Base-by-base conservation (phyloP, 108 stramenopile genomes). In the Discostella pseudostelligera region DNA sequence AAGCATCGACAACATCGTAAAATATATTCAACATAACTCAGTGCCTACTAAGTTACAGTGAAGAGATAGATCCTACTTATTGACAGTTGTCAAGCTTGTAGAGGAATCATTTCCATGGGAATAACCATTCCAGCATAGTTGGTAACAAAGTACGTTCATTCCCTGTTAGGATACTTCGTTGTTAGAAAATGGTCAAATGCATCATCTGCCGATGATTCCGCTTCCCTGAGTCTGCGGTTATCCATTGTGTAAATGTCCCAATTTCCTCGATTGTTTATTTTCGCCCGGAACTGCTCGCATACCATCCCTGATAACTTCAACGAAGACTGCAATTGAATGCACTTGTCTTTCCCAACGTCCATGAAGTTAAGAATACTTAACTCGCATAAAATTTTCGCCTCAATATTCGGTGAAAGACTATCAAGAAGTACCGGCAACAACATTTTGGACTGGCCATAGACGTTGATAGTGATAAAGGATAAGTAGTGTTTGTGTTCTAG, bases 221-320 rank as follows among this genome's bases (percentile, higher is more conserved):
- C 42, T 43, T n/a, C n/a, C 42, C 3, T 43, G 12, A n/a, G 14
- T 16, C 42, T 43, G 42, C 42, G 42, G n/a, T 43, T 43, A n/a
- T 16, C 9, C 42, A n/a, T 43, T 43, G 7, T 1, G 1, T 1
- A 1, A n/a, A 43, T 16, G n/a, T 43, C 42, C 42, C 42, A 43
- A 12, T 43, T 43, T 43, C 42, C 42, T 43, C 42, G 42, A 8
- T 16, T 2, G n/a, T 43, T 43, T 43, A n/a, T 12, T 43, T 42
- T 39, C 40, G 12, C 59, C 19, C 10, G 10, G 11, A 20, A 36
- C 40, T 45, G 36, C 22, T 45, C n/a, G 16, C 59, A 60, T 10
- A 36, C 39, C 59, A 60, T 42, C 8, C 59, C 59, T 60, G 59
- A 43, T 26, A 7, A 8, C 9, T 45, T n/a, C 39, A 60, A 39